Base-by-base conservation (phyloP, 257 asterid genomes). In the Solanum chaucha region DNA sequence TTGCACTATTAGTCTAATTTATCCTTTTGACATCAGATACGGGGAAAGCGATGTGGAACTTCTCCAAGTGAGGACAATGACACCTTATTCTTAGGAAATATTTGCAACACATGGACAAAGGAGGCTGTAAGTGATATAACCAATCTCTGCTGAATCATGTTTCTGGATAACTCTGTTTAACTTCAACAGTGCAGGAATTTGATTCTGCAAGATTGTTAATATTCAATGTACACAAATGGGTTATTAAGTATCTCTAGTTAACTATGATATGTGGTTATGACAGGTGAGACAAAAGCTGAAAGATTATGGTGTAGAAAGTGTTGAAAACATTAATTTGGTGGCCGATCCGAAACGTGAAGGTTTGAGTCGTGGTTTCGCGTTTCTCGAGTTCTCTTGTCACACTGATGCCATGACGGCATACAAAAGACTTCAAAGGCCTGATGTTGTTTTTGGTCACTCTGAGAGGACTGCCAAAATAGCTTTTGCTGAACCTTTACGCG, bases 401-500 rank as follows among this genome's bases (percentile, higher is more conserved):
- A 86, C 88, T 65, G 96, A 92, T 82, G 96, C 96, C 85, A 82
- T 92, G 92, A 44, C 88, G 70, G 96, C 96, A 5, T 93, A 91
- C 84, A 92, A 92, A 85, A 91, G 94, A 83, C 94, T 93, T 77
- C 96, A 93, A 87, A 92, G 92, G 88, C 92, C 93, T 32, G 96
- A 93, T 74, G 92, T 86, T 46, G 80, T 91, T 78, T 91, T 93
- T 88, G 96, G 96, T 88, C 94, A 93, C 84, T 34, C 92, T 28
- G 96, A 92, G 78, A 93, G 94, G 86, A 92, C 94, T 75, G 96
- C 90, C 87, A 93, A 92, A 87, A 94, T 93, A 89, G 94, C 94
- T 71, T 93, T 93, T 88, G 94, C 96, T 87, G 96, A 93, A 87
- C 94, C 96, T 87, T 77, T 91, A 58, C 93, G 93, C 2, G 94